phyloP scores from a whole-genome alignment of 2,329 filamentous ascomycete species.

The Immersiporthe knoxdaviesiana region DNA sequence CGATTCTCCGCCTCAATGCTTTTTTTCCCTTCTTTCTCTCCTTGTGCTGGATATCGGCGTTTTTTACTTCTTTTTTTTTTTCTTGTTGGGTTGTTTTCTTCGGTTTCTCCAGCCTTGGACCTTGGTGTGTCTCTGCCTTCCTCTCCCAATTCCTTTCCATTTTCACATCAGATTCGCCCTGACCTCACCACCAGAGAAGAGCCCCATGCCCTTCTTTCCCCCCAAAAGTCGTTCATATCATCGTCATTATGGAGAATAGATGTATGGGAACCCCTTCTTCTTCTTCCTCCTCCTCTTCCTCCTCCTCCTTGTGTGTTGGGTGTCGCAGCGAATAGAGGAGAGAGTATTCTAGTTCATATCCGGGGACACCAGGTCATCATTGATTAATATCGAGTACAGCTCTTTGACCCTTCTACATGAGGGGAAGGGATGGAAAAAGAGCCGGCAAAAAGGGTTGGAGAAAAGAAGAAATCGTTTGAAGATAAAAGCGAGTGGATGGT shows the following conservation, averaged over 20 bases:
- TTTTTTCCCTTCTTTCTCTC: not conserved
- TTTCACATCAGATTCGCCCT: not conserved
- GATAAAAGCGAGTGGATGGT: conserved; percentile 17
- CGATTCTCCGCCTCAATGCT: conserved; percentile 16
- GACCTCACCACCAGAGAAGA: too few species aligned
- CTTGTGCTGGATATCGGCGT: not conserved
- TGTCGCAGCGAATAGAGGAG: not conserved
- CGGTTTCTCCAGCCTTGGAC: not conserved
- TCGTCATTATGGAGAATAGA: not conserved
- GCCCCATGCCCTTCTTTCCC: not conserved
- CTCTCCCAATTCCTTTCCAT: not conserved
- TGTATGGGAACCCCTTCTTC: not conserved
- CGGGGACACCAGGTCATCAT: conserved; percentile 19
- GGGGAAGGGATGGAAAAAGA: not conserved
- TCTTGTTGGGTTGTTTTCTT: not conserved
- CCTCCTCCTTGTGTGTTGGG: not conserved
- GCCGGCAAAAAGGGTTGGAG: not conserved
- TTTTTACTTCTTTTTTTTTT: not conserved
- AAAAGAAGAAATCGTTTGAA: not conserved
- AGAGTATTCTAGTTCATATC: not conserved
- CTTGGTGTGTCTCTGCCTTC: not conserved
- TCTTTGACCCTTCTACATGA: not conserved
- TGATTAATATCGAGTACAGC: conserved; percentile 11
- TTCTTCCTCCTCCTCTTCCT: too few species aligned
- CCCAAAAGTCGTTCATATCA: not conserved